A percentile compares a stretch with the other conserved stretches of the same genome.
Evolutionary conservation across 192 early-diverging fungal genomes (phyloP).

Genomic region (Haplosporangium gracile): DNA sequence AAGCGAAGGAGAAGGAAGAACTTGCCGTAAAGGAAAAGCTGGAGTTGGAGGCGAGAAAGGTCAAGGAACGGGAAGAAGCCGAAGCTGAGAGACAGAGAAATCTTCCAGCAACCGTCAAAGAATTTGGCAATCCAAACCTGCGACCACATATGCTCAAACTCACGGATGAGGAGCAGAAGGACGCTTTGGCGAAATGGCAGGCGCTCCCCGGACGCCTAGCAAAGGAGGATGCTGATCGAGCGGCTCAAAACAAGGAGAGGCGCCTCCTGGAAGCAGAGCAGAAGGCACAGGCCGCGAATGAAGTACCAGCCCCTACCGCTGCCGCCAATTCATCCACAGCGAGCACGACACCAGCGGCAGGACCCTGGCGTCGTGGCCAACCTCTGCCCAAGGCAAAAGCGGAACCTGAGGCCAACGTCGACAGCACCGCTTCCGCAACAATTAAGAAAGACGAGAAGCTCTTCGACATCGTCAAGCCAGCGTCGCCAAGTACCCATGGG

Average conservation of each 20-base stretch:
- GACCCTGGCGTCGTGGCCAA: constrained; percentile 30
- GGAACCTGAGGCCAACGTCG: not conserved
- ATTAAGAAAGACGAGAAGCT: constrained; percentile 14
- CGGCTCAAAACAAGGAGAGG: constrained; percentile 8
- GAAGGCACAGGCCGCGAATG: not conserved
- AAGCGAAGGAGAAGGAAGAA: constrained; percentile 22
- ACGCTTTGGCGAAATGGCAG: constrained; percentile 27
- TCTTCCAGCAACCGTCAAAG: constrained; percentile 1
- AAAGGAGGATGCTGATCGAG: constrained; percentile 30
- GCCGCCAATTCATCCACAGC: not conserved
- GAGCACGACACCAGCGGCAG: not conserved
- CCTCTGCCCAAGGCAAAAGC: not conserved
- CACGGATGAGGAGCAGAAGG: constrained; percentile 10
- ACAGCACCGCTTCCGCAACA: not conserved
- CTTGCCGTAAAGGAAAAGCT: constrained; percentile 3
- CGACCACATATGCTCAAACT: constrained; percentile 6
- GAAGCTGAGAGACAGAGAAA: not conserved
- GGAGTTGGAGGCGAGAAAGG: not conserved
- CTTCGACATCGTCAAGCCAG: not conserved
- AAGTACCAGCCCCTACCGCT: not conserved
- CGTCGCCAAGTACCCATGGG: not conserved
- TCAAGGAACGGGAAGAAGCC: not conserved
- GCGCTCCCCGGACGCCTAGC: constrained; percentile 17
- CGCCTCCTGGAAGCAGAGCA: constrained; percentile 4
- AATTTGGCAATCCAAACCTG: constrained; percentile 3